These are phyloP conservation scores for Patellifolia procumbens DNA, from an alignment of 179 eudicot species.

Conservation along the genomic window DNA sequence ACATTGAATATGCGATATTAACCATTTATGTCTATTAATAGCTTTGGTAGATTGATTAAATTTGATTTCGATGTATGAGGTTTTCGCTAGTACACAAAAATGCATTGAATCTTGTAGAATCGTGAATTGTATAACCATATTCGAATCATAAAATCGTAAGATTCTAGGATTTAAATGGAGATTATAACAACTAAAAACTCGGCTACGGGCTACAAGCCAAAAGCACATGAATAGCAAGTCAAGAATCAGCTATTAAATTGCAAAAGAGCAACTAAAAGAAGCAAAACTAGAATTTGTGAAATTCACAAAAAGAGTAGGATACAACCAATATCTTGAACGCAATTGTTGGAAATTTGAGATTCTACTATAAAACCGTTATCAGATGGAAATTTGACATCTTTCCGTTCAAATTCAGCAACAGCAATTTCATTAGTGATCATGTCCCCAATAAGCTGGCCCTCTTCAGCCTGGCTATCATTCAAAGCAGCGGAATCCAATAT, in stretches of 20 bases:
- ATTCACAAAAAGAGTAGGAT: constrained; percentile 42
- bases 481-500: constrained; percentile 6
- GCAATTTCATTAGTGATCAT: constrained; percentile 16
- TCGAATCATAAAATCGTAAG: no score
- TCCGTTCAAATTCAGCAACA: constrained; percentile 30
- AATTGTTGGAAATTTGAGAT: constrained; percentile 28
- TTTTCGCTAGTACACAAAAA: no score
- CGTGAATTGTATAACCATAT: no score
- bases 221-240: constrained; percentile 5
- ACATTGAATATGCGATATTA: no score
- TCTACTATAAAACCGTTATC: constrained; percentile 45
- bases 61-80: no score
- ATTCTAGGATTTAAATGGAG: no score
- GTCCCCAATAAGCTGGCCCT: constrained; percentile 32
- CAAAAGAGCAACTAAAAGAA: constrained; percentile 10
- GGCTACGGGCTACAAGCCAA: not conserved
- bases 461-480: constrained; percentile 30
- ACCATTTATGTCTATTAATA: no score
- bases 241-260: constrained; percentile 13
- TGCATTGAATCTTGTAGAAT: no score
- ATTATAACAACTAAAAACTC: not conserved
- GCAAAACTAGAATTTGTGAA: not conserved
- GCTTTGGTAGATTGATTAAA: no score
- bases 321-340: constrained; percentile 41
- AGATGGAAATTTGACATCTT: constrained; percentile 27